Base-by-base conservation (phyloP, 176 grass and related monocot species). In the Cenchrus fungigraminus region DNA sequence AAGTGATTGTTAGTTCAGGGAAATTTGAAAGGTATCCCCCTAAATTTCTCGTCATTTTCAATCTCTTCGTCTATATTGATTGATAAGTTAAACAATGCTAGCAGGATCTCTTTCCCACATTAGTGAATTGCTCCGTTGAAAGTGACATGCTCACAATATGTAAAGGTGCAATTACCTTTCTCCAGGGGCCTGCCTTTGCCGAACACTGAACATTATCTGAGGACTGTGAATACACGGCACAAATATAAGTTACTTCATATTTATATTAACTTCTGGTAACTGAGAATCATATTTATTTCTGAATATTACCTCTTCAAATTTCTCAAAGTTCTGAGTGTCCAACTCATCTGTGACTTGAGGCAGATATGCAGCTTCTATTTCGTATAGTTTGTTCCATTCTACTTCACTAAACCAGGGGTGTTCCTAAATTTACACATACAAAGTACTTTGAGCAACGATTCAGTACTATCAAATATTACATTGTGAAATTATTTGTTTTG, bases 321-420 rank as follows among this genome's bases (percentile, higher is more conserved):
- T 98, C 86, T 98, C 97, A 68, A 98, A 98, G 53, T 98, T 98
- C 84, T 96, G 93, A 59, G 97, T 98, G 63, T 98, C 97, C 79
- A 98, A 82, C 34, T 98, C 97, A 88, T 96, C 97, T 8, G 89
- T 98, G 67, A 98, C 97, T 78, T 95, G 85, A 68, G 97, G 97
- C 79, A 91, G 82, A 91, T 95, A 98, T 67, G 97, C 97, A 74
- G 97, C 97, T 83, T 94, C 91, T 70, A 80, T 94, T 88, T 95
- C 87, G 64, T 94, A 96, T 25, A 98, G 78, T 58, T 71, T 90
- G 12, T 94, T 86, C 97, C 97, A 98, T 63, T 98, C 83, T 76
- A 86, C 13, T 60, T 64, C 91, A 45, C 46, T 87, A 66, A 98
- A 98, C 97, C 97, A 98, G 54, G 66, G 65, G 74, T 98, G 97